These are phyloP conservation scores for Gastrodia elata DNA, from an alignment of 106 monocot genomes.

Conservation along the genomic window DNA sequence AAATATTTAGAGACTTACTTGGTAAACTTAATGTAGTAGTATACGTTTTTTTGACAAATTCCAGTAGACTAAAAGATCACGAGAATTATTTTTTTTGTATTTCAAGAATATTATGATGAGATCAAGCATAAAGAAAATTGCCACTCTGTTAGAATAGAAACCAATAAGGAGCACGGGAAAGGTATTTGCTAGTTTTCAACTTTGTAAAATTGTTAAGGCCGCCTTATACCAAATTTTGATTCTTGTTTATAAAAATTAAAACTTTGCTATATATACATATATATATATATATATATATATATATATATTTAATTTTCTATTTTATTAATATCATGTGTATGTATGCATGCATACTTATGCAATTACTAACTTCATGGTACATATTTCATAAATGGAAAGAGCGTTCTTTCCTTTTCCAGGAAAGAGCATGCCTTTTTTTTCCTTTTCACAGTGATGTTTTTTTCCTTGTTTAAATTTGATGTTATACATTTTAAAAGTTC, in stretches of 20 bases:
- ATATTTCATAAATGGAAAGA: neutral
- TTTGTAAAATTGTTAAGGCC: neutral
- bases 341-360: neutral
- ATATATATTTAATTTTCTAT: neutral
- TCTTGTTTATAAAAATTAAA: neutral
- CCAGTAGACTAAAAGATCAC: neutral
- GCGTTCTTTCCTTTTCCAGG: too few species aligned
- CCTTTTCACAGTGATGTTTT: neutral
- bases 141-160: conserved; percentile 32
- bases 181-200: conserved; percentile 18
- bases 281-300: too few species aligned
- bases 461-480: neutral
- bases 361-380: neutral
- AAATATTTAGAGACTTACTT: too few species aligned
- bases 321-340: neutral
- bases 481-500: neutral
- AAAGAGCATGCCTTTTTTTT: neutral
- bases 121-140: conserved; percentile 32
- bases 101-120: conserved; percentile 56
- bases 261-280: too few species aligned
- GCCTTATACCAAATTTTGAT: neutral
- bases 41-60: too few species aligned
- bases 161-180: conserved; percentile 42
- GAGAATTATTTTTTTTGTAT: neutral
- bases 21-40: too few species aligned